Evolutionary conservation across 768 basidiomycete genomes (phyloP).

Genomic region (Suillus decipiens): DNA sequence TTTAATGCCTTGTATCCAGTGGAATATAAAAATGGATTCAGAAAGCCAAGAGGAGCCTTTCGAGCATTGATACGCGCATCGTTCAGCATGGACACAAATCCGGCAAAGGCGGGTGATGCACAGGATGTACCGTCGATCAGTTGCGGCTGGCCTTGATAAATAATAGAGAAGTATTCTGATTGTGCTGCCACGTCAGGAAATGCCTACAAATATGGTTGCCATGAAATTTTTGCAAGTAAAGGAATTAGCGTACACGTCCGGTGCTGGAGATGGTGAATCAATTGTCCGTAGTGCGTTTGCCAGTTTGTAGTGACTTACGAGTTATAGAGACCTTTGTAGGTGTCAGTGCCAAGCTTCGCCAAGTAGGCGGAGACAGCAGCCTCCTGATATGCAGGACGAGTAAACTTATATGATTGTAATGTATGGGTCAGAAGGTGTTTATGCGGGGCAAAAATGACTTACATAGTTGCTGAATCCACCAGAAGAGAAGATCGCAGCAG

Average conservation of each 20-base stretch:
- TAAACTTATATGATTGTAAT: conserved; percentile 39
- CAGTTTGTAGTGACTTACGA: conserved; percentile 35
- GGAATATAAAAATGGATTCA: not conserved
- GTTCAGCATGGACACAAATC: not conserved
- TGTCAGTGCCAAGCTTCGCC: conserved; percentile 43
- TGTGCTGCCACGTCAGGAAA: conserved; percentile 72
- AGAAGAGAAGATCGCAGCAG: conserved; percentile 50
- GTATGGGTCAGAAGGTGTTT: not conserved
- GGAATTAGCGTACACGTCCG: conserved; percentile 49
- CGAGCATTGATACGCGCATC: not conserved
- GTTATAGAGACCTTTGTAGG: conserved; percentile 63
- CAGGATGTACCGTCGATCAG: conserved; percentile 30
- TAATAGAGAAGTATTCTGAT: conserved; percentile 49
- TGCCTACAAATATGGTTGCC: conserved; percentile 36
- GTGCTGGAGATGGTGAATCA: conserved; percentile 29
- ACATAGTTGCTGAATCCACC: conserved; percentile 45
- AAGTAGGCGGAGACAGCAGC: conserved; percentile 47
- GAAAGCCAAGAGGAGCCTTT: not conserved
- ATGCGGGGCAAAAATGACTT: conserved; percentile 20
- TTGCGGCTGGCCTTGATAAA: conserved; percentile 39
- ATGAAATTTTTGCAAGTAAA: not conserved
- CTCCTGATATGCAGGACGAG: conserved; percentile 56
- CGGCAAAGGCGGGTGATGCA: not conserved
- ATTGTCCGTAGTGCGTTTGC: not conserved
- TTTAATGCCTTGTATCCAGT: not conserved